These are phyloP conservation scores for Beauveria bassiana DNA, from an alignment of 2,329 filamentous ascomycete species.

Conservation along the genomic window DNA sequence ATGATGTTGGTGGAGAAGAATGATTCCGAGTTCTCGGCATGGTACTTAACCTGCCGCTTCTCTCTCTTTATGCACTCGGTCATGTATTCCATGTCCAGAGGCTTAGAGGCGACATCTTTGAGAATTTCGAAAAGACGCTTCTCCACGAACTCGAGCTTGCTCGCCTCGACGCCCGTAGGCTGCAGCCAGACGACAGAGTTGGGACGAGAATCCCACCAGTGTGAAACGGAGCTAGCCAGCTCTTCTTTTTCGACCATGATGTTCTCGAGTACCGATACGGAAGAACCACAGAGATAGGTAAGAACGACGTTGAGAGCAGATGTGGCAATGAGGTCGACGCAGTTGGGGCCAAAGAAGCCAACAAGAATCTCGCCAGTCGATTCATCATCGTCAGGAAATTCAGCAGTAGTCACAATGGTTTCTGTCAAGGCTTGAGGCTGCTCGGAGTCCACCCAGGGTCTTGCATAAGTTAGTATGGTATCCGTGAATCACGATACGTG, in stretches of 20 bases:
- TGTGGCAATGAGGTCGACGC: constrained; percentile 58
- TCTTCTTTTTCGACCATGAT: constrained; percentile 88
- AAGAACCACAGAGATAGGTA: constrained; percentile 85
- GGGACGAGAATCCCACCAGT: constrained; percentile 70
- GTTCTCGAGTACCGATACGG: constrained; percentile 87
- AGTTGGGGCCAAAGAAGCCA: constrained; percentile 79
- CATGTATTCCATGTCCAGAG: constrained; percentile 85
- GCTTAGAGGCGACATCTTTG: constrained; percentile 68
- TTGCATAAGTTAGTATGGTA: constrained; percentile 15
- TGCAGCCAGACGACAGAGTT: constrained; percentile 80
- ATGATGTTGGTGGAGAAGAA: constrained; percentile 84
- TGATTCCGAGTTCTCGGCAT: constrained; percentile 71
- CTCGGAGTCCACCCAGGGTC: constrained; percentile 83
- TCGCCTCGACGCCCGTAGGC: constrained; percentile 78
- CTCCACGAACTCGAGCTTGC: constrained; percentile 76
- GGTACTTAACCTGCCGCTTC: constrained; percentile 72
- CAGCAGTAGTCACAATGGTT: constrained; percentile 67
- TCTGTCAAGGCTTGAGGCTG: constrained; percentile 65
- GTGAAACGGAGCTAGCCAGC: constrained; percentile 77
- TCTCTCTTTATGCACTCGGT: constrained; percentile 79
- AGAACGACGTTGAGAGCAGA: constrained; percentile 74
- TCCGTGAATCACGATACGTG: not conserved
- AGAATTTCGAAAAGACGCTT: constrained; percentile 78
- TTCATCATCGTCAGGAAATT: constrained; percentile 96
- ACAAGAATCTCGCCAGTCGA: constrained; percentile 83